Evolutionary conservation across 1,139 yeast genomes (phyloP), one percentile per base, ranked within the genome.

Genomic region (Taiozyma sp.): DNA sequence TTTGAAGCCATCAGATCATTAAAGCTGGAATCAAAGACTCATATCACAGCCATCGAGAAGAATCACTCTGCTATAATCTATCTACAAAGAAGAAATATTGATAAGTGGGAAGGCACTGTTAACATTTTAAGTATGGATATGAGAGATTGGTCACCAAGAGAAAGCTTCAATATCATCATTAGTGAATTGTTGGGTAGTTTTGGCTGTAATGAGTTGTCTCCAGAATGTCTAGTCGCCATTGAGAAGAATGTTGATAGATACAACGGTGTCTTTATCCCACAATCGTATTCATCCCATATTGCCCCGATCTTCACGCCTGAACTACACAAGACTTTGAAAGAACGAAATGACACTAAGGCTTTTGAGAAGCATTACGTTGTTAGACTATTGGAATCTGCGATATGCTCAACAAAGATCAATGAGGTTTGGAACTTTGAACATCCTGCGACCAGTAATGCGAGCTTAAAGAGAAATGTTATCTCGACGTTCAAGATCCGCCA

Each of bases 171-270:
- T 60, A 63, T 90, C 44, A 76, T 90, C 14, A 74, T 91, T 1
- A 85, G 95, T 43, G 98, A 91, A 64, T 71, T 91, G 32, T 67
- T 91, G 29, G 97, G 97, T 3, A 88, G 96, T 7, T 85, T 90
- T 69, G 97, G 96, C 1, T 93, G 95, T 65, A 91, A 91, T 65
- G 98, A 91, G 63, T 72, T 88, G 16, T 76, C 88, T 14, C 97
- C 97, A 0, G 98, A 91, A 62, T 84, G 95, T 52, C 59, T 83
- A 6, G 59, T 63, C 24, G 60, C 68, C 1, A 59, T 72, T n/a
- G 71, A 70, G 46, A 57, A 59, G 40, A 57, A 43, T 35, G 43
- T 62, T 6, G 62, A 61, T 50, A 55, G 57, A 8, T 48, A 49
- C 10, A 40, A 54, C 46, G 65, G 65, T 9, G 59, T 70, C n/a